Evolutionary conservation across 495 filamentous ascomycete species (phyloP), one percentile per base, ranked within the genome.

Genomic region (Hypoxylon subgilvum): DNA sequence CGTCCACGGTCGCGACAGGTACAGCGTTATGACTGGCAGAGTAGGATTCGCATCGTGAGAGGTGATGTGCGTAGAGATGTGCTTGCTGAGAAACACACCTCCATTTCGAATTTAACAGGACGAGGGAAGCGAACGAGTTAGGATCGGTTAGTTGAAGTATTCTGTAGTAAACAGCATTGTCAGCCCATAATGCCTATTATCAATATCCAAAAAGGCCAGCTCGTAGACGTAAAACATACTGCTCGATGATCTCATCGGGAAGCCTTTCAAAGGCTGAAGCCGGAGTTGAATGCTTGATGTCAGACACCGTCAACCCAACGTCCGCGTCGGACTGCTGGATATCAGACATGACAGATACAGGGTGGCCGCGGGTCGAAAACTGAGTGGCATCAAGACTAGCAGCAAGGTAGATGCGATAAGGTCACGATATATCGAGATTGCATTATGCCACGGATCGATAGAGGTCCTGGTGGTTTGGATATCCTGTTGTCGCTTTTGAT

Each of bases 31-130:
- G 79, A 44, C 81, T 84, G 52, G 83, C 76, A 41, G 83, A 71
- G 51, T 85, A 89, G 12, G 87, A 88, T 1, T 86, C 82, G 63
- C 88, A 94, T 66, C 75, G 79, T 6, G 86, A 79, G 39, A 95
- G 81, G 57, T 95, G 90, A 63, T 89, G 76, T 30, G 85, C 85
- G 74, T 93, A 95, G 52, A 95, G 80, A 47, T 84, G 74, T 2
- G 84, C 72, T 39, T 85, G 85, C 65, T 90, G 84, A 8, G 90
- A 92, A 52, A 86, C 82, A 18, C 74, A 78, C 53, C 87, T 82
- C 90, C 90, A 95, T 79, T 84, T 82, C 43, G 80, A 76, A 72
- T 91, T 92, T 56, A 95, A 73, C n/a, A 92, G 72, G n/a, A 88
- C 79, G 47, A 95, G 76, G 22, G 90, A 94, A 18, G 90, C 88